Conservation (phyloP, 148 eudicot genomes). For the Chenopodium suecicum region DNA sequence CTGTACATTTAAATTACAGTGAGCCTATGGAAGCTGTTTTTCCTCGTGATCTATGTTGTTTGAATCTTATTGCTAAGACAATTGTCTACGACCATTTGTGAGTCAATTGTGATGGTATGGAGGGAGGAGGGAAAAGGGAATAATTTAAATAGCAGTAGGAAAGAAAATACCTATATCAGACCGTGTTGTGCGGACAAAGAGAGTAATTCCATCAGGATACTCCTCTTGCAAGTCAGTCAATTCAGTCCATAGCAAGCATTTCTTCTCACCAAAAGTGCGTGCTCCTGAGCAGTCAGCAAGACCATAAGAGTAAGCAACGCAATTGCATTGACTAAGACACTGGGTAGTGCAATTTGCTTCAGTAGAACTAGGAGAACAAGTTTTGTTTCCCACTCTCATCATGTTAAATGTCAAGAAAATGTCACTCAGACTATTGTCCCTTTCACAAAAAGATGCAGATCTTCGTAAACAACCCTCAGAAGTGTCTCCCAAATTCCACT, state of each 20-base stretch:
- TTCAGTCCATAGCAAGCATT: conserved; percentile 28
- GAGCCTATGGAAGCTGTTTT: background rate
- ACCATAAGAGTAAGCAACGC: conserved; percentile 27
- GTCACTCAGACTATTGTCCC: background rate
- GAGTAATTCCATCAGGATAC: conserved; percentile 14
- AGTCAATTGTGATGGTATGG: background rate
- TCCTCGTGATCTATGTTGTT: background rate
- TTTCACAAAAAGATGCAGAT: background rate
- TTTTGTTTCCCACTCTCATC: background rate
- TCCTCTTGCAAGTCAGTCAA: conserved; percentile 29
- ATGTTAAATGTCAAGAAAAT: background rate
- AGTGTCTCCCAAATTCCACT: conserved; percentile 5
- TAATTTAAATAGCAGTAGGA: background rate
- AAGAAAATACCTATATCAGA: conserved; percentile 21
- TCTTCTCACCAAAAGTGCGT: background rate
- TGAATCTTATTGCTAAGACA: background rate
- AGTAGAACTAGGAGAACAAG: background rate
- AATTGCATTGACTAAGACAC: background rate
- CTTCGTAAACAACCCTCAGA: conserved; percentile 5
- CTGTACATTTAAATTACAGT: background rate
- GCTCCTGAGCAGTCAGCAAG: background rate
- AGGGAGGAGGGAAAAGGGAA: background rate
- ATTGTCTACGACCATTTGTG: background rate
- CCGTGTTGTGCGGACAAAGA: conserved; percentile 18
- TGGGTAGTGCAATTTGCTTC: background rate